Percentiles rank a stretch among this genome's conserved stretches.
Evolutionary conservation across 2,329 filamentous ascomycete genomes (phyloP).

Genomic region (Blastomyces gilchristii): DNA sequence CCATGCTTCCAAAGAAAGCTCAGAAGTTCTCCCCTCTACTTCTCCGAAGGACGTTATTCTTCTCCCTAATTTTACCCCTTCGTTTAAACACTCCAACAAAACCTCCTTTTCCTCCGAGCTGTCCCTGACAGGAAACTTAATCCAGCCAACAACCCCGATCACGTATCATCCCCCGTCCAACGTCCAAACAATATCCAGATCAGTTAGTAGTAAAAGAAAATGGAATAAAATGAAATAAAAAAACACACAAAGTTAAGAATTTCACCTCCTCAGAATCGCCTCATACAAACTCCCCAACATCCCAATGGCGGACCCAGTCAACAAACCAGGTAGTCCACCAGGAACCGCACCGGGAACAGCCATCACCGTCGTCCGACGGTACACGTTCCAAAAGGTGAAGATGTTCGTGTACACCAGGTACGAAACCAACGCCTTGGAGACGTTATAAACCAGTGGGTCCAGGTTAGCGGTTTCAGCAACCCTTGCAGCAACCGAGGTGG

Average conservation of each 20-base stretch:
- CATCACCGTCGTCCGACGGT: conserved; percentile 27
- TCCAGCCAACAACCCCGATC: background rate
- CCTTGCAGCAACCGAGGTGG: conserved; percentile 33
- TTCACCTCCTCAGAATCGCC: conserved; percentile 34
- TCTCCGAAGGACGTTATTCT: background rate
- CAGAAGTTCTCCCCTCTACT: background rate
- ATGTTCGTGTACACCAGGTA: conserved; percentile 64
- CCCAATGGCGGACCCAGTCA: conserved; percentile 35
- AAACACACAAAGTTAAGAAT: background rate
- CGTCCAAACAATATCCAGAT: background rate
- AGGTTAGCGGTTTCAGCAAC: conserved; percentile 41
- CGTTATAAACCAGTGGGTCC: conserved; percentile 83
- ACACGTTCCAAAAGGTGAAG: conserved; percentile 31
- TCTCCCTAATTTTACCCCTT: background rate
- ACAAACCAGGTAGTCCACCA: conserved; percentile 30
- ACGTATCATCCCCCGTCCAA: background rate
- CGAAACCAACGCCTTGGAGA: conserved; percentile 71
- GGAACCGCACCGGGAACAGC: conserved; percentile 32
- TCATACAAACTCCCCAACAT: conserved; percentile 37
- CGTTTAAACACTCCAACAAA: no score
- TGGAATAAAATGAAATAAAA: background rate
- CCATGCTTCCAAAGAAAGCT: background rate
- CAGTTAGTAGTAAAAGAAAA: background rate
- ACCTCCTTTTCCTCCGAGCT: background rate
- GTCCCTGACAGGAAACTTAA: background rate